Evolutionary conservation across 2,329 filamentous ascomycete species (phyloP), one percentile per base, ranked within the genome.

Genomic region (Xylaria sp.): DNA sequence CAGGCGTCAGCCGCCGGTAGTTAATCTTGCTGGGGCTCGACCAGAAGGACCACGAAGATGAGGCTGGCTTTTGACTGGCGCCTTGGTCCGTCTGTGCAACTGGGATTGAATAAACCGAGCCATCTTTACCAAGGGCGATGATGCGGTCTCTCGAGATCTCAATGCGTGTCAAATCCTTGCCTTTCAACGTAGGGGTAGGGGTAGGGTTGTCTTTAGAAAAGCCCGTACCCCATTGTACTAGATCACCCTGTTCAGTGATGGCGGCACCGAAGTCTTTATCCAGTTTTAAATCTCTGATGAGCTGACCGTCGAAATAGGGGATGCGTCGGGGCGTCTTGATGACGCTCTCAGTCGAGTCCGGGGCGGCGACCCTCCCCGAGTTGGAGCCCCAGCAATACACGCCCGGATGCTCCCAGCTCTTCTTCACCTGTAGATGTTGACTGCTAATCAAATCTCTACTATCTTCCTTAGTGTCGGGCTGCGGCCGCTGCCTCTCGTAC

Each of bases 321-420:
- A 98, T 89, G 68, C 94, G 87, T 68, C 91, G 86, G 15, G 96
- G 94, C 1, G 88, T 89, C 82, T 97, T 98, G 79, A 98, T 85
- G 71, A 91, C 87, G 37, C 84, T 83, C 64, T 97, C 94, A 61
- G 91, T 87, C 9, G 92, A 95, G 71, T 92, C 90, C 0, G 94
- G 94, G 51, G 94, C 94, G 46, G 92, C 93, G n/a, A 97, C 94
- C 74, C 88, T 88, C 69, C 94, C 93, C 18, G 85, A 84, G 76
- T 99, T 99, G 20, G 92, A 94, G 0, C 96, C 96, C 95, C 96
- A 99, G 5, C 92, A 90, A 81, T 97, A 98, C 0, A 98, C 92
- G 1, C 94, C 96, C 0, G 96, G 95, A 69, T 92, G 90, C 80
- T 89, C 88, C 86, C 87, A 90, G 80, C 93, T 97, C 77, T 89